phyloP scores from a whole-genome alignment of 257 asterid genomes.

The Schizonepeta tenuifolia region DNA sequence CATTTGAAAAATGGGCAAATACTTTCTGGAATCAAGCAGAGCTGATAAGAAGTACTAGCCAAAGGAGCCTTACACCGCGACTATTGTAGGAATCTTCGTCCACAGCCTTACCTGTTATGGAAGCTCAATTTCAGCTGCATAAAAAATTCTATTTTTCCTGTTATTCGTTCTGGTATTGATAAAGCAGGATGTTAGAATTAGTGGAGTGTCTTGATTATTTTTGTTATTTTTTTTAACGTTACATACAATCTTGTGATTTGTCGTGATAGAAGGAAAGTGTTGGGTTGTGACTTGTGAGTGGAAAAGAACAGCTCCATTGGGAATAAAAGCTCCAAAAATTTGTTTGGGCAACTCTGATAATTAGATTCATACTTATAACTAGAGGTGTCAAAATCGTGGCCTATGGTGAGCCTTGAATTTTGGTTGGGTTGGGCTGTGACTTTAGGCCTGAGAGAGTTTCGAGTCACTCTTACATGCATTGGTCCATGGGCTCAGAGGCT shows the following conservation, averaged over 20 bases:
- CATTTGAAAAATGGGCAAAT: background rate
- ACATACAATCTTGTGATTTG: conserved; percentile 25
- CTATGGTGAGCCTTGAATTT: too few species aligned
- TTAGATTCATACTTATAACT: too few species aligned
- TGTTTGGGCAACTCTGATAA: background rate
- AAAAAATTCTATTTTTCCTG: background rate
- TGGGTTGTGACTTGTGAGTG: background rate
- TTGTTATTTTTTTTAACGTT: conserved; percentile 11
- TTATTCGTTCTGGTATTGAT: background rate
- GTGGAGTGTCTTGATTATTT: background rate
- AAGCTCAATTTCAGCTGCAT: conserved; percentile 3
- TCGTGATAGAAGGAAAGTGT: background rate
- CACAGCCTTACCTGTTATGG: conserved; percentile 16
- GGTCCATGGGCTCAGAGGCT: too few species aligned
- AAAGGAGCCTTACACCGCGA: background rate
- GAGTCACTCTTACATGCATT: too few species aligned
- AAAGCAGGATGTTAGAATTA: conserved; percentile 11
- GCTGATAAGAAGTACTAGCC: background rate
- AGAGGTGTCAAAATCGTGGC: too few species aligned
- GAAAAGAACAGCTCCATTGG: conserved; percentile 7
- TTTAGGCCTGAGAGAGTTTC: too few species aligned
- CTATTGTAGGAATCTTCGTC: background rate
- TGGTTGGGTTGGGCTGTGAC: too few species aligned
- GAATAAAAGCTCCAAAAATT: conserved; percentile 15
- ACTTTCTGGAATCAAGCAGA: background rate